Base-by-base conservation (phyloP, 441 rosid species). In the Populus hybrid region DNA sequence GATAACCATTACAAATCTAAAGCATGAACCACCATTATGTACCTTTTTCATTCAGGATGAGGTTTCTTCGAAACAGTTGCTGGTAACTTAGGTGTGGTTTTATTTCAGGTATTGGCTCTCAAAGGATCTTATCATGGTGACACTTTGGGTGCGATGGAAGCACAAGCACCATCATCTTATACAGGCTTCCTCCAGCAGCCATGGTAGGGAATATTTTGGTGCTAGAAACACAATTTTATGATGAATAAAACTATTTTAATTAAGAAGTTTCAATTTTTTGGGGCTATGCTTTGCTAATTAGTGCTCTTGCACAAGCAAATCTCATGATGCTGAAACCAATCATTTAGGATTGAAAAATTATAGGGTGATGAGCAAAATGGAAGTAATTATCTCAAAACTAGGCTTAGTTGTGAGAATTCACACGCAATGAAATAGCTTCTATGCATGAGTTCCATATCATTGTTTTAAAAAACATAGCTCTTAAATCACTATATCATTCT, bases 121-220 rank as follows among this genome's bases (percentile, higher is more conserved):
- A 88, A 85, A 71, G 94, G 98, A 72, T 94, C 97, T 75, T 96
- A 93, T 85, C 99, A 96, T 83, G 99, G 98, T 68, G 99, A 94
- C 84, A 96, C 99, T 70, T 88, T 94, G 85, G 98, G 97, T 82
- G 97, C 97, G 34, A 95, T 95, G 99, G 99, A 94, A 89, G 99
- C 98, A 70, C 99, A 93, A 85, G 94, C 97, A 30, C 97, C 99
- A 68, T 91, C 99, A 38, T 80, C 92, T 75, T 95, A 88, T 80
- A 96, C 98, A 9, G 90, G 95, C 86, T 94, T 94, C 78, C 90
- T 92, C 68, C 98, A 93, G 85, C 99, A 96, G 84, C 99, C 98
- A 36, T 96, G 98, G 98, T 91, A 87, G 74, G 73, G 21, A 70
- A 30, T 42, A 79, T 72, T 78, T 67, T 38, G 26, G 10, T 78